Conservation (phyloP, 2,329 filamentous ascomycete species). For the Tympanopsis confertula region DNA sequence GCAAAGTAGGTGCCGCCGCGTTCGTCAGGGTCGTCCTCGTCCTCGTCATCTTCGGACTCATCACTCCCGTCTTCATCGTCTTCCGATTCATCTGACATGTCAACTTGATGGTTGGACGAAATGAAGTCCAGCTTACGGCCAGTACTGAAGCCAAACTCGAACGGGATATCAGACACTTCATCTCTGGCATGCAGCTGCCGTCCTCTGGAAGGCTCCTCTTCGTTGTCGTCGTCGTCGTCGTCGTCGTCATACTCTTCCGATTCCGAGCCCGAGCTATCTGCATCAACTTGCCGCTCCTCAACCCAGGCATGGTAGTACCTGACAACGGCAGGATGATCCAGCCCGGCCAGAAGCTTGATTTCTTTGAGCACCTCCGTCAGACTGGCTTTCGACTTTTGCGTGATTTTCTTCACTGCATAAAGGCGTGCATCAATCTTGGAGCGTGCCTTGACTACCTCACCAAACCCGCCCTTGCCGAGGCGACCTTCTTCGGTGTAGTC, state of each 20-base stretch:
- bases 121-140: slow-evolving; percentile 88
- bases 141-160: slow-evolving; percentile 60
- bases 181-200: no score
- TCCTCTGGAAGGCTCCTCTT: slow-evolving; percentile 25
- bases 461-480: slow-evolving; percentile 87
- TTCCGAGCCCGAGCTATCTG: slow-evolving; percentile 44
- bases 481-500: slow-evolving; percentile 86
- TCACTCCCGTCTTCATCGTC: slow-evolving; percentile 27
- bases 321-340: slow-evolving; percentile 79
- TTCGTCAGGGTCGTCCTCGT: slow-evolving; percentile 14
- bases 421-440: slow-evolving; percentile 89
- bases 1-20: not conserved
- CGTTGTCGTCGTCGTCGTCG: slow-evolving; percentile 24
- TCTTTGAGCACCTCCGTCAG: slow-evolving; percentile 75
- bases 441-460: slow-evolving; percentile 87
- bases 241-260: slow-evolving; percentile 27
- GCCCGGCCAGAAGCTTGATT: slow-evolving; percentile 77
- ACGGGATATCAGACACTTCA: no score
- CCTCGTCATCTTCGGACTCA: slow-evolving; percentile 20
- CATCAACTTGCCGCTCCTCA: slow-evolving; percentile 51
- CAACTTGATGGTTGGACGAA: slow-evolving; percentile 68
- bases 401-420: slow-evolving; percentile 96
- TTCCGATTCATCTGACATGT: slow-evolving; percentile 68
- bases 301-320: slow-evolving; percentile 95
- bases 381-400: slow-evolving; percentile 65